phyloP scores from a whole-genome alignment of 2,329 filamentous ascomycete genomes.

The Diaporthe vexans region DNA sequence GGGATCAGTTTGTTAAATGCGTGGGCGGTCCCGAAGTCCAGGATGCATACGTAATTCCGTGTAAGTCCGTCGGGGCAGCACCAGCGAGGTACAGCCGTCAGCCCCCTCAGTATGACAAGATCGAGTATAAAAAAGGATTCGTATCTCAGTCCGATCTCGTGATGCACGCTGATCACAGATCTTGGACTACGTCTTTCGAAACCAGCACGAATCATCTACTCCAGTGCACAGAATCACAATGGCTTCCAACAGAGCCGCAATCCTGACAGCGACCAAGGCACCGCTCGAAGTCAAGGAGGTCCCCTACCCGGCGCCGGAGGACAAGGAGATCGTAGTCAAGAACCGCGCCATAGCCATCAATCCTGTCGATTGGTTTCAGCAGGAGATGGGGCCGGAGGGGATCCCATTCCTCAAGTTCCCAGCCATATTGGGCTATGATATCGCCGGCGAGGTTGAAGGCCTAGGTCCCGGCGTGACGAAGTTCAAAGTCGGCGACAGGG shows the following conservation, averaged over 20 bases:
- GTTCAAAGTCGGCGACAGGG: constrained; percentile 53
- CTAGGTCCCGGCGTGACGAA: constrained; percentile 48
- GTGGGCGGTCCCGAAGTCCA: constrained; percentile 8
- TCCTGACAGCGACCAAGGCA: constrained; percentile 27
- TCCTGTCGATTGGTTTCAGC: constrained; percentile 50
- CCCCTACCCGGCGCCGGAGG: constrained; percentile 18
- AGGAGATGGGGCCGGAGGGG: constrained; percentile 47
- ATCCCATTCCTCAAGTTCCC: constrained; percentile 52
- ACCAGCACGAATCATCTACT: neutral
- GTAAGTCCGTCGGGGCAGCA: neutral
- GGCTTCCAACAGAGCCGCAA: constrained; percentile 37
- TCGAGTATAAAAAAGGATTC: neutral
- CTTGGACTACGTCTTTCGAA: neutral
- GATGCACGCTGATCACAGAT: neutral
- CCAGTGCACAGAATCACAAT: neutral
- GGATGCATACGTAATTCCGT: constrained; percentile 1
- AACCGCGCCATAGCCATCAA: constrained; percentile 52
- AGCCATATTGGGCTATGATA: constrained; percentile 51
- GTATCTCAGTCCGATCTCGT: neutral
- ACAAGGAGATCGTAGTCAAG: constrained; percentile 47
- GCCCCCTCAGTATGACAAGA: constrained; percentile 13
- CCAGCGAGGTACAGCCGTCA: neutral
- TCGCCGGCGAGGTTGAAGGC: constrained; percentile 52
- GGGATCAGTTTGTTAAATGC: constrained; percentile 18
- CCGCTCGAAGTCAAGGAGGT: constrained; percentile 34